Base-by-base conservation (phyloP, 306 rosid genomes). In the Fragaria iinumae region DNA sequence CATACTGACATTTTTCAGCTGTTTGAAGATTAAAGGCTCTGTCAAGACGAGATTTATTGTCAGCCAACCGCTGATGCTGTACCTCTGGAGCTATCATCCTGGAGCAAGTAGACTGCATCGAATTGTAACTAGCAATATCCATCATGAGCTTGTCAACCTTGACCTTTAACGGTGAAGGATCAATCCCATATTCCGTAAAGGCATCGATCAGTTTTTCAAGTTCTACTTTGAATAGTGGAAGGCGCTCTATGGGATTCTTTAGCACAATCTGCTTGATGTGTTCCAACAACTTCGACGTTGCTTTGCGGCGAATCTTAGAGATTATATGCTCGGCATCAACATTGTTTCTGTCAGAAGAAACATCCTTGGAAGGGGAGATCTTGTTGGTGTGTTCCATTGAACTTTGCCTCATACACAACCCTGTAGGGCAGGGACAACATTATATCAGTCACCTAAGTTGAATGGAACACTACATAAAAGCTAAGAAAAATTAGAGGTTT, bases 1-100 rank as follows among this genome's bases (percentile, higher is more conserved):
- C 69, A 18, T 65, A 34, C 14, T 64, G 5, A 34, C 45, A 17
- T 36, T 34, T 17, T 39, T 36, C 69, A 38, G 45, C 44, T 32
- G 44, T 36, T 32, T 64, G 69, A 32, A 64, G 69, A 12, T 17
- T 36, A 64, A 64, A 64, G 45, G 43, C 69, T 32, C 69, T 64
- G 25, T 64, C 45, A 3, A 64, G 69, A 64, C 23, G 23, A 36
- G 69, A 64, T 18, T 64, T 64, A 36, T 64, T 64, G 69, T 64
- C 45, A 64, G 11, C 69, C 44, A 64, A 34, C 45, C 13, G 44
- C 44, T 64, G 44, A 14, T 8, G 6, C 25, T 65, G 69, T 38
- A 65, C 69, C 69, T 65, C 69, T 16, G 69, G 14, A 65, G 45
- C 47, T 38, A 65, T 65, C 16, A 36, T 65, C 25, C 25, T 6